Percentiles rank a stretch among this genome's conserved stretches.
phyloP scores from a whole-genome alignment of 2,329 filamentous ascomycete genomes.

The Onygenales sp. region DNA sequence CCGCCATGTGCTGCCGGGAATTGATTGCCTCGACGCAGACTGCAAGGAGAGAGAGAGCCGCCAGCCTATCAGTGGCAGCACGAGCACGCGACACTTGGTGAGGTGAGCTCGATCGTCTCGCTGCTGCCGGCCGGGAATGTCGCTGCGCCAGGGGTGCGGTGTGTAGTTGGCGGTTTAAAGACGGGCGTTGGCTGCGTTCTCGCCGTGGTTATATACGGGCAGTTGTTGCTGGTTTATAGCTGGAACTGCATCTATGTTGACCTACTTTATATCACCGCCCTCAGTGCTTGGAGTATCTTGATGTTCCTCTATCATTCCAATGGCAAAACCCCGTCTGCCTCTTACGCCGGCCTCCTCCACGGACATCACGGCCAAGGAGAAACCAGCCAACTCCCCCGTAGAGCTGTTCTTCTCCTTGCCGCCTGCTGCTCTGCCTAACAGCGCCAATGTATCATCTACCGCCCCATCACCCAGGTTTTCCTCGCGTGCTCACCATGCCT shows the following conservation, averaged over 20 bases:
- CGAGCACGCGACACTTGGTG: constrained; percentile 13
- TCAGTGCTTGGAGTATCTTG: constrained; percentile 7
- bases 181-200: too few relatives aligned
- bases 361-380: constrained; percentile 54
- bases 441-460: background rate
- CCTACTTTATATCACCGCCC: too few relatives aligned
- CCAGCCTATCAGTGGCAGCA: constrained; percentile 15
- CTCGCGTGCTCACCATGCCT: constrained; percentile 13
- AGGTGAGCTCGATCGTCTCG: background rate
- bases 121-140: background rate
- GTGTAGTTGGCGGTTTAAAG: too few relatives aligned
- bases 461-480: background rate
- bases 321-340: constrained; percentile 58
- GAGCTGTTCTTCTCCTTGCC: constrained; percentile 67
- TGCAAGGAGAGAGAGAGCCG: background rate
- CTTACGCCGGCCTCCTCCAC: constrained; percentile 73
- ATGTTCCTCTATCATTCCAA: constrained; percentile 22
- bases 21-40: too few relatives aligned
- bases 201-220: too few relatives aligned
- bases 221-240: too few relatives aligned
- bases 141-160: too few relatives aligned
- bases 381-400: constrained; percentile 22
- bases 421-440: constrained; percentile 55
- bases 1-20: too few relatives aligned
- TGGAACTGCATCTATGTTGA: too few relatives aligned